Evolutionary conservation across 2,329 filamentous ascomycete genomes (phyloP), one percentile per base, ranked within the genome.

Genomic region (Passalora sequoiae): DNA sequence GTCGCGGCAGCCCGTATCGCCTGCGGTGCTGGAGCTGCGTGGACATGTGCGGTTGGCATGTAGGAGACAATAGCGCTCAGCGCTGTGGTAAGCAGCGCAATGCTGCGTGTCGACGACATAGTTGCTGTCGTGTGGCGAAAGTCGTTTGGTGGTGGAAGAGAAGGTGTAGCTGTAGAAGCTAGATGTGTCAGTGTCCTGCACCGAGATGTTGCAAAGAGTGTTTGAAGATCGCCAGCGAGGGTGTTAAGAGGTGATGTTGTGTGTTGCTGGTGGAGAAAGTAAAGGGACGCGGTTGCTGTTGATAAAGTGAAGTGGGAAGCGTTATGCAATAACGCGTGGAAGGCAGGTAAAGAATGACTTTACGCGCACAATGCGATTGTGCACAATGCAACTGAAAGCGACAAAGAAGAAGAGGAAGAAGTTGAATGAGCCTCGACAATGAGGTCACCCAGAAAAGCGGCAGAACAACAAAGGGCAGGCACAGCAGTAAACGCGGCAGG

Each of bases 101-200:
- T 42, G 55, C 53, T 55, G 56, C 51, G 46, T 24, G 50, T 35
- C 9, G 53, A 53, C 16, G 47, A 40, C 58, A 60, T 62, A 17
- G 32, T 56, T 16, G 50, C 38, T 10, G 30, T 27, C 22, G 10
- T 35, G 15, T 20, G 15, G 30, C 19, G 21, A 9, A 17, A 17
- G 24, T 41, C 24, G 29, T 40, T 22, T 40, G 22, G 24, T 32
- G 12, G 36, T 27, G 13, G 43, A 25, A 38, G 31, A 29, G 21
- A 12, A 31, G 20, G 16, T 25, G 19, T 17, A 25, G 36, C 25
- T 43, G 39, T 33, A 40, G 35, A 10, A 37, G 25, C 10, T 28
- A 38, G 7, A 27, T 7, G 22, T 40, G 36, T 55, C 53, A 52
- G 53, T 54, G 53, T 16, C 53, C 53, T 29, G 53, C 53, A 55